These are phyloP conservation scores for Daedaleopsis nitida DNA, from an alignment of 768 basidiomycete genomes.

Conservation along the genomic window DNA sequence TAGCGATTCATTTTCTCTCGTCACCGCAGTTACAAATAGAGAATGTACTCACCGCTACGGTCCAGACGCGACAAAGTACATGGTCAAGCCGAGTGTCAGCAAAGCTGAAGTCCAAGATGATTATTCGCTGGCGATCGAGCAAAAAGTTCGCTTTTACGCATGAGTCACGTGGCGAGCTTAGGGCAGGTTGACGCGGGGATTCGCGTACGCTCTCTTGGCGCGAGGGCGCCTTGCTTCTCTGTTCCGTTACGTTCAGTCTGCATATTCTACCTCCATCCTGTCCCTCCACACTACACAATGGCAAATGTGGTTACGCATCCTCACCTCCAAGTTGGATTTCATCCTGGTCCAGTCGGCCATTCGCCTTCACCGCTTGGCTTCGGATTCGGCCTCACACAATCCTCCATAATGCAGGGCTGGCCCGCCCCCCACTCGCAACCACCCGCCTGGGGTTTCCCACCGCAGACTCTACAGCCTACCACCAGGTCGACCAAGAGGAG, in stretches of 20 bases:
- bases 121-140: background rate
- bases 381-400: slow-evolving; percentile 62
- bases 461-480: slow-evolving; percentile 51
- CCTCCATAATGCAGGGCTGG: slow-evolving; percentile 52
- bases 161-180: slow-evolving; percentile 37
- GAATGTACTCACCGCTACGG: slow-evolving; percentile 34
- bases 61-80: slow-evolving; percentile 15
- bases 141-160: slow-evolving; percentile 27
- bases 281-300: slow-evolving; percentile 46
- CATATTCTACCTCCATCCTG: slow-evolving; percentile 16
- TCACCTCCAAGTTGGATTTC: slow-evolving; percentile 65
- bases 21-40: slow-evolving; percentile 45
- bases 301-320: slow-evolving; percentile 60
- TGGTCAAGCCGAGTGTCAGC: background rate
- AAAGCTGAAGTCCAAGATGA: slow-evolving; percentile 7
- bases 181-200: slow-evolving; percentile 33
- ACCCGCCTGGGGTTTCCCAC: slow-evolving; percentile 41
- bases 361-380: slow-evolving; percentile 70
- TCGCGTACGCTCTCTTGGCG: slow-evolving; percentile 18
- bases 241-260: slow-evolving; percentile 7
- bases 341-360: slow-evolving; percentile 58
- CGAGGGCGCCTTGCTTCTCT: slow-evolving; percentile 14
- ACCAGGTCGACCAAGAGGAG: slow-evolving; percentile 61
- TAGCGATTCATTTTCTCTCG: slow-evolving; percentile 83
- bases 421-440: slow-evolving; percentile 42